phyloP scores from a whole-genome alignment of 345 rosid species.

The Mercurialis annua region DNA sequence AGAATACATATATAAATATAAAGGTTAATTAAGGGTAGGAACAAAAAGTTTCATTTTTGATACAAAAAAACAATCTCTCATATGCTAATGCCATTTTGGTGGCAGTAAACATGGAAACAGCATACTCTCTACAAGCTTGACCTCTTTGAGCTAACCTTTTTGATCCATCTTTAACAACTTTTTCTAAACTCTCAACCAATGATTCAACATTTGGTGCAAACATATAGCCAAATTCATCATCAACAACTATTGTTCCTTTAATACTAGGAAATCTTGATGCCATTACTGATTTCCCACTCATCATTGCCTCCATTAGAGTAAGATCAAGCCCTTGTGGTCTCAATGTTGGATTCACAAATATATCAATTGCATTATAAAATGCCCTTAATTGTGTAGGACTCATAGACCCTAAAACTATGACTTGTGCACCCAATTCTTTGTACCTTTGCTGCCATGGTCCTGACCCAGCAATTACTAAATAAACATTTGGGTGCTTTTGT shows the following conservation, averaged over 20 bases:
- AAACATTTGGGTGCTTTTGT: constrained; percentile 38
- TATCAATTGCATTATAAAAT: constrained; percentile 72
- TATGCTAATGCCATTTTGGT: constrained; percentile 88
- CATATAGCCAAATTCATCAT: constrained; percentile 81
- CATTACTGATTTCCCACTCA: constrained; percentile 86
- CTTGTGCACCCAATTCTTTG: constrained; percentile 55
- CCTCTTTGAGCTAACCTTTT: constrained; percentile 69
- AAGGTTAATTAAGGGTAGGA: constrained; percentile 33
- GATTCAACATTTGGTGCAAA: constrained; percentile 87
- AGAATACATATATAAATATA: neutral
- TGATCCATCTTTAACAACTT: constrained; percentile 57
- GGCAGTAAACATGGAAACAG: constrained; percentile 76
- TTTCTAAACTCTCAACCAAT: constrained; percentile 50
- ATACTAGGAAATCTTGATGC: constrained; percentile 89
- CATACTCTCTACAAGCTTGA: constrained; percentile 58
- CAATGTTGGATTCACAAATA: constrained; percentile 81
- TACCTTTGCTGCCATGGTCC: constrained; percentile 91
- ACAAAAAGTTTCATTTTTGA: constrained; percentile 67
- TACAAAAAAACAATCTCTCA: constrained; percentile 84
- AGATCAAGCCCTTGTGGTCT: constrained; percentile 95
- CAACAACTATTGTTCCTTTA: constrained; percentile 74
- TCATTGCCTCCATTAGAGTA: constrained; percentile 90
- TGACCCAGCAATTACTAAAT: constrained; percentile 70
- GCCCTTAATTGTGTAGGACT: constrained; percentile 49
- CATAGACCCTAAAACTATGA: constrained; percentile 68